Base-by-base conservation (phyloP, 306 rosid genomes). In the Malus sieversii region DNA sequence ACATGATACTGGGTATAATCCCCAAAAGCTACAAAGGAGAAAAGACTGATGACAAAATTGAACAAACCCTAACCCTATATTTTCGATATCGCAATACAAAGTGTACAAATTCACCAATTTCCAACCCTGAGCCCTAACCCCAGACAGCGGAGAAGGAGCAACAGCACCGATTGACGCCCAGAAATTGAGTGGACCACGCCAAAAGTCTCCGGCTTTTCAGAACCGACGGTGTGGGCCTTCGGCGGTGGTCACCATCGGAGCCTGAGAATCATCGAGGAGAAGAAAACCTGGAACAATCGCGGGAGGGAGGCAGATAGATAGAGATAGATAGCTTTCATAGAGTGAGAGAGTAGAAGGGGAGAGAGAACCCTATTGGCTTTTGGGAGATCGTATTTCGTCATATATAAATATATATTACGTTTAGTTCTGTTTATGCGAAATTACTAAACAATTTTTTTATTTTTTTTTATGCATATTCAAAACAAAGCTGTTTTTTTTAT, bases 1-100 rank as follows among this genome's bases (percentile, higher is more conserved):
- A 89, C 89, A 88, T 77, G 87, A 80, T 78, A 82, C 42, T 72
- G 80, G 72, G 70, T 22, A 42, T 57, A 66, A 59, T 25, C 73
- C 82, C 83, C 55, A 16, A 80, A 79, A 82, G 77, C 83, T 76
- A 78, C 86, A 84, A 72, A 67, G 8, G 25, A 83, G 76, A 74
- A 77, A 38, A 62, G 42, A 74, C 71, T 38, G 22, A 86, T 8
- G 16, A 74, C 55, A 38, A 76, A 79, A 55, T 23, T 62, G 63
- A 69, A 75, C 75, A 75, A 83, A 85, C 87, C 72, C 45, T 79
- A 78, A 72, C 79, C 75, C 80, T 66, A 81, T 15, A 18, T 57
- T 81, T 63, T 81, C 48, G 68, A 73, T 29, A 74, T 78, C 72
- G 77, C 40, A 68, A 22, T 68, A 66, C 71, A 78, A 25, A 78